Base-by-base conservation (phyloP, 2,329 filamentous ascomycete species). In the Sporothrix inflata region DNA sequence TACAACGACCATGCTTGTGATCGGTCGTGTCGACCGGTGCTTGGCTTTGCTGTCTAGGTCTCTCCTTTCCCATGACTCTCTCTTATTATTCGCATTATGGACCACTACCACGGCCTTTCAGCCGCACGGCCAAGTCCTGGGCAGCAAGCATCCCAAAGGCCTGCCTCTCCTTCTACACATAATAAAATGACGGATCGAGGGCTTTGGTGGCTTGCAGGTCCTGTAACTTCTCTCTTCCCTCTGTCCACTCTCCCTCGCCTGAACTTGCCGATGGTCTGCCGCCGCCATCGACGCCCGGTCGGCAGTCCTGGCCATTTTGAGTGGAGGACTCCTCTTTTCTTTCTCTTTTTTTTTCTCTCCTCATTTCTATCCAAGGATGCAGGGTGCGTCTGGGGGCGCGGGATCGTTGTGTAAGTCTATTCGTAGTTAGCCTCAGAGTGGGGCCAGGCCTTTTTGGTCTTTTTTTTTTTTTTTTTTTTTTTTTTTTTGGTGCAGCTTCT, bases 361-460 rank as follows among this genome's bases (percentile, higher is more conserved):
- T n/a, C n/a, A n/a, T n/a, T n/a, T n/a, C n/a, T n/a, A n/a, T n/a
- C n/a, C n/a, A 34, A 34, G 30, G 30, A 34, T 34, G 30, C 30
- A 34, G 6, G 6, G 30, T 47, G 14, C 11, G 42, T 47, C 14
- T 61, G 57, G 57, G 30, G 12, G 57, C 57, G 34, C 19, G 34
- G 57, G 57, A 42, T 24, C 57, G n/a, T 42, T 24, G 34, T 63
- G 57, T 42, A 63, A 63, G 57, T 63, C 34, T 16, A 24, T 24
- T 40, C 38, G n/a, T 40, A 63, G 57, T 63, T 63, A 24, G 34
- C 57, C 57, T 63, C 34, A 42, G 57, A 38, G 57, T 63, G 57
- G 57, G 27, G 53, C 53, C 27, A 34, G 30, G 49, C 49, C 49
- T 3, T 34, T 53, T 53, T n/a, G 49, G n/a, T n/a, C n/a, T n/a